Conservation (phyloP, 2,329 filamentous ascomycete genomes). For the Dactylellina haptotyla region DNA sequence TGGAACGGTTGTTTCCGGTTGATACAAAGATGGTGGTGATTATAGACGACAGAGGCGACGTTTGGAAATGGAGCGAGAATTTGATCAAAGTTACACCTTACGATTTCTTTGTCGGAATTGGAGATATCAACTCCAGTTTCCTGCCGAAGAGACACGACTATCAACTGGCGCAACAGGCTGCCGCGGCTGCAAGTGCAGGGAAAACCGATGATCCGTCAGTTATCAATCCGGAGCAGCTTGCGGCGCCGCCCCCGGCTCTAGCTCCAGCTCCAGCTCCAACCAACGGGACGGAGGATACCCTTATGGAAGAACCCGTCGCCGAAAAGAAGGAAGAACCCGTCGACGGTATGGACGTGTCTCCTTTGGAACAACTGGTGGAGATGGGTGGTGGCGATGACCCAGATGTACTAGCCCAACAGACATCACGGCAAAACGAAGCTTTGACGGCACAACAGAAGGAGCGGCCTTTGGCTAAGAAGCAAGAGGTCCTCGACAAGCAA, state of each 20-base stretch:
- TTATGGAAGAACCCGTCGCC: conserved; percentile 52
- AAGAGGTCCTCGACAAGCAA: conserved; percentile 88
- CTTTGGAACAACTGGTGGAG: conserved; percentile 78
- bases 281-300: conserved; percentile 52
- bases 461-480: conserved; percentile 87
- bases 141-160: conserved; percentile 77
- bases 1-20: conserved; percentile 91
- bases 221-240: conserved; percentile 55
- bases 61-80: conserved; percentile 93
- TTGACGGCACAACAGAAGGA: conserved; percentile 90
- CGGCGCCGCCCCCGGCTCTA: conserved; percentile 34
- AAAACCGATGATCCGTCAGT: conserved; percentile 40
- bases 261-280: too few species aligned
- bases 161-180: conserved; percentile 54
- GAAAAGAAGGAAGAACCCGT: conserved; percentile 59
- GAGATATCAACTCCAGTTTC: conserved; percentile 98
- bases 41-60: conserved; percentile 95
- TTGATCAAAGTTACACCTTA: conserved; percentile 94
- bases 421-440: conserved; percentile 84
- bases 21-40: conserved; percentile 99
- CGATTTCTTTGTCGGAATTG: conserved; percentile 97
- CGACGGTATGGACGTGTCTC: conserved; percentile 61
- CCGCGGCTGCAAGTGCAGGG: conserved; percentile 10
- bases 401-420: conserved; percentile 76
- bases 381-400: conserved; percentile 78